These are phyloP conservation scores for Ophiostoma montium DNA, from an alignment of 2,329 filamentous ascomycete genomes.

Conservation along the genomic window DNA sequence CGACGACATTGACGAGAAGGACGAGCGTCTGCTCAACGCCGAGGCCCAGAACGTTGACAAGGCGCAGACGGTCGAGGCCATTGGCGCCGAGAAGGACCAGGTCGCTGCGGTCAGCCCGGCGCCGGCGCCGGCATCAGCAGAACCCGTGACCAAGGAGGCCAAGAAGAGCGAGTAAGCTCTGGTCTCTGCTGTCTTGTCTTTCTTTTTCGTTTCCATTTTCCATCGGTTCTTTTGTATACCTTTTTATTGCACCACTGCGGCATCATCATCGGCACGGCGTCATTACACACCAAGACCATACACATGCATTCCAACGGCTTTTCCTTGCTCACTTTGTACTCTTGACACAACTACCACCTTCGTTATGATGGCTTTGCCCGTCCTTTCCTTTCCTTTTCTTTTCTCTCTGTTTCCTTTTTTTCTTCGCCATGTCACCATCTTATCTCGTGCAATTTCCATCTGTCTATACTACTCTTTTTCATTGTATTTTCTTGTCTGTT, in stretches of 20 bases:
- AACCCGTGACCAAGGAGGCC: slow-evolving; percentile 18
- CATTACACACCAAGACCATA: not conserved
- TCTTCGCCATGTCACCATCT: too few species aligned
- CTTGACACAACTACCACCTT: not conserved
- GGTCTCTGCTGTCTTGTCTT: not conserved
- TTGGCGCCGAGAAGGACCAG: slow-evolving; percentile 39
- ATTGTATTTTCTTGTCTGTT: not conserved
- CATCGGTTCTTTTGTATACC: not conserved
- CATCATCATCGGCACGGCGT: not conserved
- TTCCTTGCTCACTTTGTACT: not conserved
- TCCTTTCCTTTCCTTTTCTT: not conserved
- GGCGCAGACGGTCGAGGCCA: slow-evolving; percentile 21
- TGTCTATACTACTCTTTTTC: not conserved
- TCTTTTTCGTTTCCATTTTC: not conserved
- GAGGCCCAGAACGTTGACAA: slow-evolving; percentile 35
- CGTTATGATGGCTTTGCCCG: not conserved
- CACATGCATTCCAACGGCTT: not conserved
- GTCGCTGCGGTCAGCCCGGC: slow-evolving; percentile 18
- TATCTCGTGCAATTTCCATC: not conserved
- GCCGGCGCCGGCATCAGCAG: slow-evolving; percentile 22
- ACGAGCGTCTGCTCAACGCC: slow-evolving; percentile 48
- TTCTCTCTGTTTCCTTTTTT: too few species aligned
- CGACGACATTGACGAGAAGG: slow-evolving; percentile 90
- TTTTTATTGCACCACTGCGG: not conserved
- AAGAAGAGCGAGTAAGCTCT: slow-evolving; percentile 12